A percentile compares a stretch with the other conserved stretches of the same genome.
These are phyloP conservation scores for Pezicula neosporulosa DNA, from an alignment of 2,329 filamentous ascomycete species.

Conservation along the genomic window DNA sequence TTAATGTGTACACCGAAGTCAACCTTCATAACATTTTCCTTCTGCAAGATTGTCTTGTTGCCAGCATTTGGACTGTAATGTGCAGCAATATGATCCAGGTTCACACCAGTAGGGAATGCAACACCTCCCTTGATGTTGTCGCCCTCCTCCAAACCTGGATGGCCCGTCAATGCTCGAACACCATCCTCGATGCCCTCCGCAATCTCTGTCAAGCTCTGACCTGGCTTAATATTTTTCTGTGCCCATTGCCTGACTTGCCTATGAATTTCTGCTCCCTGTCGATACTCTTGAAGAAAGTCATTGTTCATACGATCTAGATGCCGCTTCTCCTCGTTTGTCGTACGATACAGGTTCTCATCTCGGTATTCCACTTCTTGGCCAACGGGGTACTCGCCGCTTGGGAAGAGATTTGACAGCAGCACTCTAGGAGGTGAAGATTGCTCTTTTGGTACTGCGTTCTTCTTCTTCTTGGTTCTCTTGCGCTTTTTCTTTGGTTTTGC, in stretches of 20 bases:
- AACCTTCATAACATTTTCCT: conserved; percentile 70
- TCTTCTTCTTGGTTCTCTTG: conserved; percentile 73
- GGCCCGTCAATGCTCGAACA: conserved; percentile 72
- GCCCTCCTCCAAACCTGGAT: conserved; percentile 72
- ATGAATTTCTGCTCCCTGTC: conserved; percentile 84
- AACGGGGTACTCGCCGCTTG: conserved; percentile 67
- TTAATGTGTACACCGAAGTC: conserved; percentile 72
- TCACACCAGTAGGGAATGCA: conserved; percentile 83
- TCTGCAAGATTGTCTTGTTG: conserved; percentile 68
- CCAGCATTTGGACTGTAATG: conserved; percentile 87
- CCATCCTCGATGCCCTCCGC: conserved; percentile 84
- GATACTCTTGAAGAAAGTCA: conserved; percentile 77
- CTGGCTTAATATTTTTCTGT: conserved; percentile 76
- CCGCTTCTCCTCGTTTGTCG: conserved; percentile 80
- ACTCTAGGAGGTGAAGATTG: conserved; percentile 79
- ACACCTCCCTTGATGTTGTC: conserved; percentile 77
- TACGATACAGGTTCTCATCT: conserved; percentile 74
- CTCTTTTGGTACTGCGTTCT: conserved; percentile 65
- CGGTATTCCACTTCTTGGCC: conserved; percentile 77
- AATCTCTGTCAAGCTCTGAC: conserved; percentile 76
- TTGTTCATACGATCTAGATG: conserved; percentile 77
- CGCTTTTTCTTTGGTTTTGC: conserved; percentile 62
- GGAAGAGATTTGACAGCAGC: conserved; percentile 69
- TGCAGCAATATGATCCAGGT: conserved; percentile 80
- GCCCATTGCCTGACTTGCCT: conserved; percentile 83